These are phyloP conservation scores for Hapsidospora chrysogenum DNA, from an alignment of 495 filamentous ascomycete species.

Conservation along the genomic window DNA sequence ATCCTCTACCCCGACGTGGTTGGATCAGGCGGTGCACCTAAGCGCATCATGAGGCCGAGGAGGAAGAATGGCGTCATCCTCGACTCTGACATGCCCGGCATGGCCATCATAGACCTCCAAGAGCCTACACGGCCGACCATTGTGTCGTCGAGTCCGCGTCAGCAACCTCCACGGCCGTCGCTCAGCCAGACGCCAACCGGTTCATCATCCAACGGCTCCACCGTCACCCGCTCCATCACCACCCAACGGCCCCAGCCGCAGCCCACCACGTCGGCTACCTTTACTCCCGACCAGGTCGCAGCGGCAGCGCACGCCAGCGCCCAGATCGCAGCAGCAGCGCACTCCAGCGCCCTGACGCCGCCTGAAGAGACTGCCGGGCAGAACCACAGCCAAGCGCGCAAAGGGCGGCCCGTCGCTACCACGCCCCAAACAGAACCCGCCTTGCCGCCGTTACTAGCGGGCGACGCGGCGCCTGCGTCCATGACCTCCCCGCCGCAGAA, in stretches of 20 bases:
- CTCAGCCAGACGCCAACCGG: conserved; percentile 7
- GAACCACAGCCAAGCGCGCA: conserved; percentile 14
- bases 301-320: conserved; percentile 13
- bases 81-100: conserved; percentile 14
- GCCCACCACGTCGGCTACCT: conserved; percentile 12
- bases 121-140: conserved; percentile 5
- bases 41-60: conserved; percentile 29
- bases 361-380: conserved; percentile 19
- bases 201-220: conserved; percentile 5
- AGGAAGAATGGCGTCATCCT: conserved; percentile 16
- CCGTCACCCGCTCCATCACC: conserved; percentile 6
- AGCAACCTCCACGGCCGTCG: conserved; percentile 4
- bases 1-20: conserved; percentile 32
- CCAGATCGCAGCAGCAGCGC: conserved; percentile 13
- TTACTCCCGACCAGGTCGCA: conserved; percentile 12
- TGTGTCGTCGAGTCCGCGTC: neutral
- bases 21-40: conserved; percentile 31
- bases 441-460: too few species aligned
- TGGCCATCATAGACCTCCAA: conserved; percentile 13
- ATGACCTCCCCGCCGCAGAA: neutral
- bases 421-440: too few species aligned
- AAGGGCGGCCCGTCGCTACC: conserved; percentile 9
- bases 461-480: too few species aligned
- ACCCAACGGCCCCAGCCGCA: conserved; percentile 8
- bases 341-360: conserved; percentile 26